phyloP scores from a whole-genome alignment of 768 basidiomycete species.

The Mycena filopes region DNA sequence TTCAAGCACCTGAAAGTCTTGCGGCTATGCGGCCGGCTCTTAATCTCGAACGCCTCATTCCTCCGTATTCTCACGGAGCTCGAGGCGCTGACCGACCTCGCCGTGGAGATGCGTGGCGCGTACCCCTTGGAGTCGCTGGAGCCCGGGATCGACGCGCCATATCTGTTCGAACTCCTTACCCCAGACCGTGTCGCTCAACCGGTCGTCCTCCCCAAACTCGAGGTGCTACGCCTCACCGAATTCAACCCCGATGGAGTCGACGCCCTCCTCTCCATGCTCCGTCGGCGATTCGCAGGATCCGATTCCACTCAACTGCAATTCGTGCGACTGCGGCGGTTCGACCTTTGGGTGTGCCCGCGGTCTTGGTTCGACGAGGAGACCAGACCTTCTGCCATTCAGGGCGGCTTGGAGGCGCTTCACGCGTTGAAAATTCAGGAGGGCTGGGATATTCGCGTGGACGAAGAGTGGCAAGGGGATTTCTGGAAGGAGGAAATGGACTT shows the following conservation, averaged over 20 bases:
- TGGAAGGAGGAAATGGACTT: constrained; percentile 5
- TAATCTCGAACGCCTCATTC: constrained; percentile 1
- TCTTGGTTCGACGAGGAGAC: not conserved
- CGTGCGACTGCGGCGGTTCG: not conserved
- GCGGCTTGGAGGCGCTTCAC: not conserved
- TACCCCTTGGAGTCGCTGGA: too few species aligned
- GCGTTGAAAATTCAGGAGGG: not conserved
- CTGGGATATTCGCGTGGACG: constrained; percentile 7
- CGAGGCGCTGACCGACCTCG: not conserved
- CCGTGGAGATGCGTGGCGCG: not conserved
- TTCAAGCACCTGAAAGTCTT: constrained; percentile 6
- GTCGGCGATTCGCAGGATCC: not conserved
- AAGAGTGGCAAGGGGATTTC: not conserved
- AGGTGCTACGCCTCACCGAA: not conserved
- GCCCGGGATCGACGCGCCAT: not conserved
- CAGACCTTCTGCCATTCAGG: not conserved
- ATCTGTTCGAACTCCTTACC: not conserved
- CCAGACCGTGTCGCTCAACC: not conserved
- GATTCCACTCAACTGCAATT: not conserved
- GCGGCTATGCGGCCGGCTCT: not conserved
- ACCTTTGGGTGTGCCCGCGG: not conserved
- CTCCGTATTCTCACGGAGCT: not conserved
- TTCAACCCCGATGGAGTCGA: not conserved
- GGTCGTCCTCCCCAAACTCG: not conserved
- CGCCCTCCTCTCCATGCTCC: not conserved